Conservation (phyloP, 2,329 filamentous ascomycete species). For the Thelonectria rubi region DNA sequence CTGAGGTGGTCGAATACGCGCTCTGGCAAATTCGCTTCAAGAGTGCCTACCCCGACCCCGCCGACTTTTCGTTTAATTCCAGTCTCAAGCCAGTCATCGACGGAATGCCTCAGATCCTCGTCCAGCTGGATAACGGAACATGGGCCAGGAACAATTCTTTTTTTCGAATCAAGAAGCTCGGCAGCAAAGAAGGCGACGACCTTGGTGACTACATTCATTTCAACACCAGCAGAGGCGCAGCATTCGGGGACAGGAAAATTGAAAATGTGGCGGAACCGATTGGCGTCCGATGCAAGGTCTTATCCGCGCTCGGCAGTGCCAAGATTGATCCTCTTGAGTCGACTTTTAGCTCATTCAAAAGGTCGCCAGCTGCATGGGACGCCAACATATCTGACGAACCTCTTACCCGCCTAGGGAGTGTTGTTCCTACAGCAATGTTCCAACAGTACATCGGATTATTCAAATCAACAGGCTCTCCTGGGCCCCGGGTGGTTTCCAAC, state of each 20-base stretch:
- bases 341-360: constrained; percentile 12
- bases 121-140: not conserved
- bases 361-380: not conserved
- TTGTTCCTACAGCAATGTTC: not conserved
- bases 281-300: not conserved
- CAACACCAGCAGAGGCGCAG: not conserved
- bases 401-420: not conserved
- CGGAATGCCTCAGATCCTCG: not conserved
- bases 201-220: not conserved
- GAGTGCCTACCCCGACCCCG: not conserved
- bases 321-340: constrained; percentile 5
- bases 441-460: not conserved
- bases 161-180: not conserved
- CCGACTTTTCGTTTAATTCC: not conserved
- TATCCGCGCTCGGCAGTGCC: not conserved
- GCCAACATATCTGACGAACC: not conserved
- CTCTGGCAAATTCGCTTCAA: not conserved
- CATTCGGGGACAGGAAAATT: not conserved
- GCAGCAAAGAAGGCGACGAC: not conserved
- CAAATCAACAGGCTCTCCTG: not conserved
- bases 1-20: not conserved
- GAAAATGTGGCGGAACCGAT: not conserved
- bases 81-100: not conserved
- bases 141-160: not conserved
- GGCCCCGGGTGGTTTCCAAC: not conserved